Conservation (phyloP, 2,329 filamentous ascomycete species). For the Annulohypoxylon truncatum region DNA sequence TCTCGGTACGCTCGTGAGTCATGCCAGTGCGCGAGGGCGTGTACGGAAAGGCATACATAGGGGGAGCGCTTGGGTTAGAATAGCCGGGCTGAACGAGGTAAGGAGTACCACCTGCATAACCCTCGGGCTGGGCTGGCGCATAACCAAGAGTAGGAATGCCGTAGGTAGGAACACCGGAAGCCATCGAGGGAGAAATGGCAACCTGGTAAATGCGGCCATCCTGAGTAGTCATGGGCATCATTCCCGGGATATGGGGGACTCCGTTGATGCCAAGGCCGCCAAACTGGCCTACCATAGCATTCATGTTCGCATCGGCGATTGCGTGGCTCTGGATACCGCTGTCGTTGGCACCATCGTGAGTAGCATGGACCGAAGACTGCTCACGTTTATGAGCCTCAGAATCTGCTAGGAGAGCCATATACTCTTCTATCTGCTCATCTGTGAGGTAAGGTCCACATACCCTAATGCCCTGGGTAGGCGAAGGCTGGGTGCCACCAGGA, state of each 20-base stretch:
- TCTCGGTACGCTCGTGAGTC: conserved; percentile 60
- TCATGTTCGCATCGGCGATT: conserved; percentile 45
- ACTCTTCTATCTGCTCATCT: not conserved
- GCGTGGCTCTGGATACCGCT: conserved; percentile 37
- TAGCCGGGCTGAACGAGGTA: conserved; percentile 52
- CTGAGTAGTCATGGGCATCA: conserved; percentile 48
- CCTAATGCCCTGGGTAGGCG: not conserved
- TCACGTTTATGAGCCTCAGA: conserved; percentile 32
- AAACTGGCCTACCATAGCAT: conserved; percentile 48
- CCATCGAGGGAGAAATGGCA: conserved; percentile 8
- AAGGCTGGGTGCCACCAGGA: not conserved
- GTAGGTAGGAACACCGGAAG: conserved; percentile 37
- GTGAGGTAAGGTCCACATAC: not conserved
- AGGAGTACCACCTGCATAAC: conserved; percentile 47
- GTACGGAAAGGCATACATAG: conserved; percentile 50
- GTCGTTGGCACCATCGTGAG: conserved; percentile 41
- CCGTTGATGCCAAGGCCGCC: conserved; percentile 51
- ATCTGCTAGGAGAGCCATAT: conserved; percentile 22
- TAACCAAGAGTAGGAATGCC: conserved; percentile 46
- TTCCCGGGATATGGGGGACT: conserved; percentile 46
- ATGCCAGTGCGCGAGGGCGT: conserved; percentile 63
- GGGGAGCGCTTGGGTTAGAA: conserved; percentile 36
- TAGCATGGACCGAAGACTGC: conserved; percentile 30
- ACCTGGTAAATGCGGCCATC: conserved; percentile 51
- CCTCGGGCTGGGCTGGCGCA: conserved; percentile 40